A percentile compares a stretch with the other conserved stretches of the same genome.
Evolutionary conservation across 2,329 filamentous ascomycete species (phyloP).

Genomic region (Acarospora socialis): DNA sequence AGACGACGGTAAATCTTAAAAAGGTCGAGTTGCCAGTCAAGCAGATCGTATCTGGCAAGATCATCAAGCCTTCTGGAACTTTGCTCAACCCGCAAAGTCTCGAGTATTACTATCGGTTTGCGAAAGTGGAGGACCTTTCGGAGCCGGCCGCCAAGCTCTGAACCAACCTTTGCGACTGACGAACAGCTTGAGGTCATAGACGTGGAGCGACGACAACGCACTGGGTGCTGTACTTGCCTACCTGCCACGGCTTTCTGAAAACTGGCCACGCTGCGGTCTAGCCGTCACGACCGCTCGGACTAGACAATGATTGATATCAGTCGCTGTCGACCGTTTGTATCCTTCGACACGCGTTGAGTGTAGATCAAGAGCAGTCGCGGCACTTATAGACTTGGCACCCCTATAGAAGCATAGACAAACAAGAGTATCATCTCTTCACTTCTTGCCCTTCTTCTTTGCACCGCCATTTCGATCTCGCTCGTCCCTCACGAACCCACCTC

Average conservation of each 20-base stretch:
- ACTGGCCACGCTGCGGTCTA: no score
- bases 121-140: slow-evolving; percentile 47
- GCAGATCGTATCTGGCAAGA: slow-evolving; percentile 64
- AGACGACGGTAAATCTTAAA: slow-evolving; percentile 72
- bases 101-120: slow-evolving; percentile 68
- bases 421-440: slow-evolving; percentile 31
- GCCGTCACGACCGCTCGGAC: no score
- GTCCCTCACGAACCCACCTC: slow-evolving; percentile 54
- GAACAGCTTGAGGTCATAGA: background rate
- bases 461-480: no score
- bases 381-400: no score
- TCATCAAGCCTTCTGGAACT: slow-evolving; percentile 61
- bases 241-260: no score
- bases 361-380: no score
- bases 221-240: no score
- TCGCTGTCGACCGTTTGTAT: no score
- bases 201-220: no score
- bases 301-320: no score
- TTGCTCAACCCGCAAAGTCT: slow-evolving; percentile 62
- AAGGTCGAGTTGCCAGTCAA: slow-evolving; percentile 78
- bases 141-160: slow-evolving; percentile 47
- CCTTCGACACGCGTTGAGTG: no score
- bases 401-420: no score
- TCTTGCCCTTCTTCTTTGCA: slow-evolving; percentile 38
- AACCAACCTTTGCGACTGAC: slow-evolving; percentile 13